Evolutionary conservation across 768 basidiomycete genomes (phyloP).

Genomic region (Kwoniella dejecticola): DNA sequence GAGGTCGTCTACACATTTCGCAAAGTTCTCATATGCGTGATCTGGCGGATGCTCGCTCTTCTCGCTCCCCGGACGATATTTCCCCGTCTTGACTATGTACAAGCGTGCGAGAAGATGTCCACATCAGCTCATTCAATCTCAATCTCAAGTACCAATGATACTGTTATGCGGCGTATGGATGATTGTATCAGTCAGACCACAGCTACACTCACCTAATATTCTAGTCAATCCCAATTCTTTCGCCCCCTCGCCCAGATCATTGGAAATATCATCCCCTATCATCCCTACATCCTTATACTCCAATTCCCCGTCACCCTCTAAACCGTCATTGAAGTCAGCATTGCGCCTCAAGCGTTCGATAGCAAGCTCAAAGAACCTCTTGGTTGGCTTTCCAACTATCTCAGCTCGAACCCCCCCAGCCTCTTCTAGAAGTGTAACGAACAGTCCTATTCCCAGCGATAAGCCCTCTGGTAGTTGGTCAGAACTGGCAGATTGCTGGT

Average conservation of each 20-base stretch:
- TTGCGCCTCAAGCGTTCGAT: slow-evolving; percentile 59
- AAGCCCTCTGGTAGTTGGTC: slow-evolving; percentile 59
- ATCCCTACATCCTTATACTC: slow-evolving; percentile 59
- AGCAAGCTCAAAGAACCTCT: slow-evolving; percentile 65
- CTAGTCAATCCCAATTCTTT: slow-evolving; percentile 65
- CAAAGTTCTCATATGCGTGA: slow-evolving; percentile 63
- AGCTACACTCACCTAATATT: slow-evolving; percentile 62
- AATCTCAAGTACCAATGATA: no score
- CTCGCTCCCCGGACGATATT: slow-evolving; percentile 69
- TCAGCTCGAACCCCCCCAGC: slow-evolving; percentile 61
- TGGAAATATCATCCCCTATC: slow-evolving; percentile 69
- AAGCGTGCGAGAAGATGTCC: no score
- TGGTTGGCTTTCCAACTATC: slow-evolving; percentile 68
- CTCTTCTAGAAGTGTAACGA: slow-evolving; percentile 66
- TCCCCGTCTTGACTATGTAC: slow-evolving; percentile 67
- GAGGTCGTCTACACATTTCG: slow-evolving; percentile 62
- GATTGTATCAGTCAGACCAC: neutral
- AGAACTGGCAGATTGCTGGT: slow-evolving; percentile 54
- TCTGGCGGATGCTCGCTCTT: slow-evolving; percentile 59
- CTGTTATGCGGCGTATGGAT: no score
- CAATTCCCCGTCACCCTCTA: no score
- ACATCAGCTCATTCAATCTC: no score
- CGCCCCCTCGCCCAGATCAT: slow-evolving; percentile 69
- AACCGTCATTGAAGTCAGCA: neutral
- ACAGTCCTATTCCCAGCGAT: slow-evolving; percentile 71